phyloP scores from a whole-genome alignment of 306 rosid genomes.

The Prosopis cineraria region DNA sequence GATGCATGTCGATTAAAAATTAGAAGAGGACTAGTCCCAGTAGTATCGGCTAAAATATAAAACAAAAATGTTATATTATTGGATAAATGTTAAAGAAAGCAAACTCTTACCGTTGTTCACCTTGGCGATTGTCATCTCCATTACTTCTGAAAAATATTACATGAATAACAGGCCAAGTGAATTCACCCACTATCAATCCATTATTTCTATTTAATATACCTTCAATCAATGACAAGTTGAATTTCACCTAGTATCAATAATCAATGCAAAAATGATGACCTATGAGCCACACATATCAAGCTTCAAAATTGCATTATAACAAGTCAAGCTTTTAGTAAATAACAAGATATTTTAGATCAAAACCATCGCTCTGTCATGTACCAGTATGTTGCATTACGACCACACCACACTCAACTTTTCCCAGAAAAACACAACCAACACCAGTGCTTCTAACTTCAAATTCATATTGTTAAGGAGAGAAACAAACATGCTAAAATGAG shows the following conservation, averaged over 20 bases:
- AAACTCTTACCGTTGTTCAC: conserved; percentile 41
- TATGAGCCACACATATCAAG: background rate
- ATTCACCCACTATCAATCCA: background rate
- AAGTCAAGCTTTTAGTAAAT: background rate
- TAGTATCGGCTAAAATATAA: background rate
- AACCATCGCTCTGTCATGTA: background rate
- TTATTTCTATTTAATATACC: background rate
- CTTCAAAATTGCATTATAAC: conserved; percentile 17
- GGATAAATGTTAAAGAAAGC: background rate
- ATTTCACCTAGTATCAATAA: conserved; percentile 1
- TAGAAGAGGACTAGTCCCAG: background rate
- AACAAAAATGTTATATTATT: background rate
- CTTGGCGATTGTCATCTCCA: conserved; percentile 42
- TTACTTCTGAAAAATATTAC: conserved; percentile 44
- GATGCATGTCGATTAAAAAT: conserved; percentile 20
- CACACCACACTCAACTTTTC: conserved; percentile 16
- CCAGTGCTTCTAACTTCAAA: background rate
- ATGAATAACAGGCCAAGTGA: conserved; percentile 5
- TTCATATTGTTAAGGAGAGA: background rate
- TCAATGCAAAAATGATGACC: background rate
- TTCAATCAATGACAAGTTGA: conserved; percentile 1
- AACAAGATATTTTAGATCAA: background rate
- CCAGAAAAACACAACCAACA: conserved; percentile 1
- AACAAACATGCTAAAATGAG: background rate
- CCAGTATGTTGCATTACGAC: background rate